Evolutionary conservation across 2,329 filamentous ascomycete genomes (phyloP).

Genomic region (Aspergillus quadrilineatus): DNA sequence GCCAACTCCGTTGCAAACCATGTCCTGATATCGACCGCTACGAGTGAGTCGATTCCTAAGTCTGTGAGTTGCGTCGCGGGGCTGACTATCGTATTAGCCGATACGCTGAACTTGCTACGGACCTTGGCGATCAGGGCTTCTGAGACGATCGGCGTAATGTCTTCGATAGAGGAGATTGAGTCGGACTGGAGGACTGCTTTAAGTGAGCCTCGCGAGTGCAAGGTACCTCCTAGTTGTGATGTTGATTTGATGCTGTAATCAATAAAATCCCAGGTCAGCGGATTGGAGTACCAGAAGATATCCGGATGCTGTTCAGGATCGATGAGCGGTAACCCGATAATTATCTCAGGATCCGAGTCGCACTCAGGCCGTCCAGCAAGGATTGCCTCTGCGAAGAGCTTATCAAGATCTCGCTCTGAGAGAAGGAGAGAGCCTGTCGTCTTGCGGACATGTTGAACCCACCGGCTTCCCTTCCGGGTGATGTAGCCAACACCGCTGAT

Average conservation of each 20-base stretch:
- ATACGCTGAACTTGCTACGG: background rate
- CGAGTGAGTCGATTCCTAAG: constrained; percentile 21
- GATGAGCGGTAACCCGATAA: background rate
- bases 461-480: background rate
- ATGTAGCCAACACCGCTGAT: background rate
- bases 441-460: background rate
- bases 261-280: background rate
- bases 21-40: constrained; percentile 21
- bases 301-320: background rate
- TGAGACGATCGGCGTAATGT: background rate
- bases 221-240: no score
- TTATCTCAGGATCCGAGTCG: background rate
- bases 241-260: background rate
- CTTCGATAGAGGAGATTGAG: background rate
- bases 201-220: background rate
- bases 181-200: background rate
- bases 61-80: background rate
- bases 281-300: background rate
- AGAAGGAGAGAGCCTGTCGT: background rate
- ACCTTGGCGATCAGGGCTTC: background rate
- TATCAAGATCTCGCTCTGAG: background rate
- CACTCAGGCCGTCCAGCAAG: background rate
- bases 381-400: background rate
- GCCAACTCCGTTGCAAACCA: constrained; percentile 18
- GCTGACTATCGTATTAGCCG: background rate